Conservation (phyloP, 2,329 filamentous ascomycete species). For the Sporothrix phasma region DNA sequence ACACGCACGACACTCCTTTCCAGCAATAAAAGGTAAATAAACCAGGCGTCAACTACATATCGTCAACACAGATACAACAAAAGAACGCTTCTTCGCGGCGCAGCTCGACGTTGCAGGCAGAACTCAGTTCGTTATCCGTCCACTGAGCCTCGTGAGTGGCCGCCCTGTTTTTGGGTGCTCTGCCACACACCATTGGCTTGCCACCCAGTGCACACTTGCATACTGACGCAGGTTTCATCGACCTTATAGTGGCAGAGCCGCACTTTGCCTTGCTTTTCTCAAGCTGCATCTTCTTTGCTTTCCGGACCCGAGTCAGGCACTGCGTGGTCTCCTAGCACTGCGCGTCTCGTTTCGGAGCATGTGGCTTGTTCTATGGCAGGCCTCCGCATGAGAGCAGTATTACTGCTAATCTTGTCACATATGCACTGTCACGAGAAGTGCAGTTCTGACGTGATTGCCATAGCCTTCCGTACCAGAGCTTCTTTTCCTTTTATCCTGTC, state of each 20-base stretch:
- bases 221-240: not conserved
- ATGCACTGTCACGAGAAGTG: not conserved
- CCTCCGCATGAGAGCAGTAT: not conserved
- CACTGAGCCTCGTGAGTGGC: not conserved
- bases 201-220: not conserved
- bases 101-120: too few relatives aligned
- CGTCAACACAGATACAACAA: too few relatives aligned
- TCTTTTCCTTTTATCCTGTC: not conserved
- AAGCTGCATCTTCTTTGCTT: not conserved
- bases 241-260: not conserved
- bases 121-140: not conserved
- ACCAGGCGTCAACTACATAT: too few relatives aligned
- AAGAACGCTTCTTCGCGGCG: too few relatives aligned
- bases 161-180: slow-evolving; percentile 17
- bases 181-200: not conserved
- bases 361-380: not conserved
- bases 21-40: too few relatives aligned
- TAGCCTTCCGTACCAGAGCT: not conserved
- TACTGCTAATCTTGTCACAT: too few relatives aligned
- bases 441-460: not conserved
- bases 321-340: not conserved
- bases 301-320: not conserved
- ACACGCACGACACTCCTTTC: too few relatives aligned
- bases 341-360: not conserved
- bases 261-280: not conserved